A percentile compares a stretch with the other conserved stretches of the same genome.
Conservation (phyloP, 1,284 basidiomycete species). For the Lentinula novae-zelandiae region DNA sequence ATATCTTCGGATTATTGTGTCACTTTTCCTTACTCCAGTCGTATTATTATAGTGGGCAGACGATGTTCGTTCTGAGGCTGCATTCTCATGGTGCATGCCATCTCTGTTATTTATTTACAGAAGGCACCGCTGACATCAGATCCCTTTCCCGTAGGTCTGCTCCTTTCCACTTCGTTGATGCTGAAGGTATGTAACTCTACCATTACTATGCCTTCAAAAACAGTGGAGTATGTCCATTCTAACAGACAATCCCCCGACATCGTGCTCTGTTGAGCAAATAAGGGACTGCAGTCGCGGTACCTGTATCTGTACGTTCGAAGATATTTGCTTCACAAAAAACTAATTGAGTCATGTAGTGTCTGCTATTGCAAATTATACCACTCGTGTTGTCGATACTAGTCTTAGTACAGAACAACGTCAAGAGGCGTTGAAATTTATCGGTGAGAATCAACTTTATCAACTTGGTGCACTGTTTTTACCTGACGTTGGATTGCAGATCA, state of each 20-base stretch:
- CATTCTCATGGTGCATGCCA: conserved; percentile 32
- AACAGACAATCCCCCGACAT: conserved; percentile 41
- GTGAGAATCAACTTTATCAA: conserved; percentile 14
- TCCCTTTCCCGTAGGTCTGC: conserved; percentile 28
- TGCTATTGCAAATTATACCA: conserved; percentile 56
- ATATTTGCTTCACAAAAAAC: background rate
- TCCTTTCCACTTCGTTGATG: conserved; percentile 45
- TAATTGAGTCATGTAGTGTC: conserved; percentile 28
- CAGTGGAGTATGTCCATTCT: background rate
- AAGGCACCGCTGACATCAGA: background rate
- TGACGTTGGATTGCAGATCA: conserved; percentile 22
- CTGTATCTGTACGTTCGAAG: conserved; percentile 39
- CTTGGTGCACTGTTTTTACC: background rate
- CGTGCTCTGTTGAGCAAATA: conserved; percentile 44
- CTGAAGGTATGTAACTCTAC: conserved; percentile 32
- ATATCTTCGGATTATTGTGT: background rate
- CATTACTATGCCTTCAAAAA: background rate
- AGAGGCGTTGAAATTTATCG: conserved; percentile 49
- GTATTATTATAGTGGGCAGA: conserved; percentile 37
- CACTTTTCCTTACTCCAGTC: no score
- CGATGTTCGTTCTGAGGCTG: conserved; percentile 26
- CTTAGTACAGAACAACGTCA: conserved; percentile 38
- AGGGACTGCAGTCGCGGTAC: conserved; percentile 38
- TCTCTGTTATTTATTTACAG: background rate
- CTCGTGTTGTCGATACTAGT: conserved; percentile 38